Base-by-base conservation (phyloP, 2,329 filamentous ascomycete species). In the Penicillium sp. region DNA sequence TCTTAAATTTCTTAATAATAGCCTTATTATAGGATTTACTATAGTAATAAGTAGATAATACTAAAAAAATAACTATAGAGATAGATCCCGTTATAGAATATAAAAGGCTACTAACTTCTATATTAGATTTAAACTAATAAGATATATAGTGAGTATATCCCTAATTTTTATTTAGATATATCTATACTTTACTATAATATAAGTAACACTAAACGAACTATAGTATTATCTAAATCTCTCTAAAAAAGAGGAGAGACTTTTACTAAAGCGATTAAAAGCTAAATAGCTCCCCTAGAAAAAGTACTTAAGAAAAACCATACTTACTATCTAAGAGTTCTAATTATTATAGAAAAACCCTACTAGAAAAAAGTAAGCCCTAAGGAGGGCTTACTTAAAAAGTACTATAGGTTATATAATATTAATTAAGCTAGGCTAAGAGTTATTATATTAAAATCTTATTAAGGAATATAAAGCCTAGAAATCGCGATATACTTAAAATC, bases 401-500 rank as follows among this genome's bases (percentile, higher is more conserved):
- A 57, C 24, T 49, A 53, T 21, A 52, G 33, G 24, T 47, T 22
- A 31, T 53, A 44, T 22, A n/a, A 41, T 1, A 53, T 57, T 43
- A 49, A 57, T 27, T 44, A 57, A 22, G 55, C 49, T n/a, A 49
- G 55, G 7, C 48, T 45, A 39, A 44, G 49, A 31, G 44, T 53
- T 10, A 44, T 57, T 4, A 49, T 49, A 6, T 31, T 57, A 16
- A 43, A 52, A 10, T 33, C 49, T 57, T 9, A 52, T 57, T 24
- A 57, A 57, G 41, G 39, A 57, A 44, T 31, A 13, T n/a, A 14
- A 27, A 33, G 8, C 43, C 43, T 2, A 21, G 37, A 35, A 21
- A 13, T 26, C 19, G 19, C 3, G 33, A n/a, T 22, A 41, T 39
- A 26, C 10, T 39, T n/a, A n/a, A 41, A 39, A 10, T 9, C 22